Conservation (phyloP, 2,329 filamentous ascomycete genomes). For the Orbilia javanica region DNA sequence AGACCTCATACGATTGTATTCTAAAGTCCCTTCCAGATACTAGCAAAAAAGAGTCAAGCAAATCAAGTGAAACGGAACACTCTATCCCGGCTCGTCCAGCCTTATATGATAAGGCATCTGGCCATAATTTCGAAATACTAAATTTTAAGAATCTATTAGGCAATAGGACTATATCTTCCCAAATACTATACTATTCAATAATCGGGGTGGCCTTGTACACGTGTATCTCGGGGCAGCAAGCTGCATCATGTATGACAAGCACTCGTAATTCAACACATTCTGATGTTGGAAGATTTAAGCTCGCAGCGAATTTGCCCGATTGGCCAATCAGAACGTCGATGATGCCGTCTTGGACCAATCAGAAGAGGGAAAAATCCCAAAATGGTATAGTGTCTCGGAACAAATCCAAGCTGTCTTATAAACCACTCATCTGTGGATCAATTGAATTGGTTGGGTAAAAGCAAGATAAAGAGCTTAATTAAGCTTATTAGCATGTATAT, state of each 20-base stretch:
- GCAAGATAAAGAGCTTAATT: neutral
- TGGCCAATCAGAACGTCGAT: neutral
- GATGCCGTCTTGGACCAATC: neutral
- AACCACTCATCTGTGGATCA: neutral
- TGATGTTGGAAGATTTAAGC: constrained; percentile 2
- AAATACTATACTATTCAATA: neutral
- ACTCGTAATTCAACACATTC: neutral
- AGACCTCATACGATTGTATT: neutral
- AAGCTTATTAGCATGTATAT: neutral
- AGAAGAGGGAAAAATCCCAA: neutral
- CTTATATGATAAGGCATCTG: neutral
- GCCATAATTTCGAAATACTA: neutral
- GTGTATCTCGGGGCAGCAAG: neutral
- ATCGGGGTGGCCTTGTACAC: neutral
- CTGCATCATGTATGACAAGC: neutral
- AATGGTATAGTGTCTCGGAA: neutral
- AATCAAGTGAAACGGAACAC: neutral
- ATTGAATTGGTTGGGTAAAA: neutral
- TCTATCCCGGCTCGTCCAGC: neutral
- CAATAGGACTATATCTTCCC: neutral
- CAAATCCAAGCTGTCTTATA: neutral
- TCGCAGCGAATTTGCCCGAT: neutral
- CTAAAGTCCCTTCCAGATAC: neutral
- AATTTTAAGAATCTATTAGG: neutral
- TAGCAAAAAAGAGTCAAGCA: too few species aligned